Evolutionary conservation across 148 eudicot genomes (phyloP), one percentile per base, ranked within the genome.

Genomic region (Diospyros lotus): DNA sequence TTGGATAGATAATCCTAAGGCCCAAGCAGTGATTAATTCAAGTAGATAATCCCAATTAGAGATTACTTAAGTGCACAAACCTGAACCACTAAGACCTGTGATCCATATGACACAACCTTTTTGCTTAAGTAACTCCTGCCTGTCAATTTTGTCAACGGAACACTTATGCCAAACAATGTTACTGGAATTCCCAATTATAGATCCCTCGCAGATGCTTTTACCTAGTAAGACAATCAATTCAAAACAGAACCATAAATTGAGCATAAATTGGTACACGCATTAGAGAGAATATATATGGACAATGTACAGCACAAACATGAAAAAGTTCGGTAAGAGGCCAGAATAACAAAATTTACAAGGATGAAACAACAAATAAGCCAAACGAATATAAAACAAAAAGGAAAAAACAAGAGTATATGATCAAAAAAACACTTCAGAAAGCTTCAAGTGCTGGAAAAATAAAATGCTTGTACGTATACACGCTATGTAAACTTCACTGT

Each of bases 81-180:
- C 99, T 90, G 99, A 95, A 81, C 99, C 99, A 77, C 99, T 95
- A 73, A 95, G 96, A 44, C 99, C 99, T 38, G 99, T 92, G 52
- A 95, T 89, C 96, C 96, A 95, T 67, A 95, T 86, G 56, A 95
- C 97, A 81, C 96, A 95, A n/a, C 97, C 98, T 85, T 83, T 92
- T 39, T 95, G 98, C 69, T 89, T 88, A 66, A 95, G 92, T 79
- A 95, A 73, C 69, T 76, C 80, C 71, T 95, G 84, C 81, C 97
- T 85, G 66, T 95, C 98, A 45, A 75, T 74, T 81, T 92, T 95
- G 70, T 82, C 83, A 43, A 95, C 87, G 1, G 93, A 86, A 75
- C 98, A 92, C 67, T 89, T 85, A 76, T 95, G 98, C 97, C 97
- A 92, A 39, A 84, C 77, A 60, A 95, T 86, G 79, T 92, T 95